Evolutionary conservation across 2,329 filamentous ascomycete genomes (phyloP).

Genomic region (Cordyceps cicadae): DNA sequence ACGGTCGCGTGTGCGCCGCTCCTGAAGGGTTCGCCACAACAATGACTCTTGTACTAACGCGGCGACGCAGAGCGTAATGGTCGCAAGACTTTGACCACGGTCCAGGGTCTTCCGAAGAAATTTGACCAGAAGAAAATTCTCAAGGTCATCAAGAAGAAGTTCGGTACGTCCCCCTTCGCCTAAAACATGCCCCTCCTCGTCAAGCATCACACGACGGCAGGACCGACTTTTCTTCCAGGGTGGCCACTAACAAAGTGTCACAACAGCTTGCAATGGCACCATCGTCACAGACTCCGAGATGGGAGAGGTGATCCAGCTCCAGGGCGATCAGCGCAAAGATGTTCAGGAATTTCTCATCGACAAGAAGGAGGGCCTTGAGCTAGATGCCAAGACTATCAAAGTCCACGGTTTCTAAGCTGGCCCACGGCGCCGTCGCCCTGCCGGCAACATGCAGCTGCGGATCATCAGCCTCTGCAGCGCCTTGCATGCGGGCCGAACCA

Average conservation of each 20-base stretch:
- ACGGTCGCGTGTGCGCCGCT: slow-evolving; percentile 3
- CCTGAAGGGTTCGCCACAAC: background rate
- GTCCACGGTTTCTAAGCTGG: slow-evolving; percentile 49
- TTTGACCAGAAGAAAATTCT: slow-evolving; percentile 99
- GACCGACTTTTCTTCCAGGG: background rate
- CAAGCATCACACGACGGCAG: background rate
- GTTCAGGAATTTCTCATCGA: slow-evolving; percentile 95
- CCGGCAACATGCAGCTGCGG: slow-evolving; percentile 15
- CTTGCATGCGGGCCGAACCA: slow-evolving; percentile 9
- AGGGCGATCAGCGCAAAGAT: slow-evolving; percentile 98
- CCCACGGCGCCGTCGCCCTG: slow-evolving; percentile 31
- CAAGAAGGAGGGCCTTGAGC: slow-evolving; percentile 88
- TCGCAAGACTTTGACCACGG: slow-evolving; percentile 99
- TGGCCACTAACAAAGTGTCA: slow-evolving; percentile 6
- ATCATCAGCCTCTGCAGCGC: background rate
- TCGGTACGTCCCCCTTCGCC: slow-evolving; percentile 51
- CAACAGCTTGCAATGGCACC: slow-evolving; percentile 95
- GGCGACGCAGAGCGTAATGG: slow-evolving; percentile 84
- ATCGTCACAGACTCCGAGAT: slow-evolving; percentile 93
- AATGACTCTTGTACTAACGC: slow-evolving; percentile 30
- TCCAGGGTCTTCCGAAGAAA: slow-evolving; percentile 97
- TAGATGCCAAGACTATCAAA: slow-evolving; percentile 97
- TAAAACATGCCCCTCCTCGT: background rate
- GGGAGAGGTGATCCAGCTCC: slow-evolving; percentile 99
- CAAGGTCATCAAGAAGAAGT: slow-evolving; percentile 99